Conservation (phyloP, 1,284 basidiomycete species). For the Trichosporon asahii region DNA sequence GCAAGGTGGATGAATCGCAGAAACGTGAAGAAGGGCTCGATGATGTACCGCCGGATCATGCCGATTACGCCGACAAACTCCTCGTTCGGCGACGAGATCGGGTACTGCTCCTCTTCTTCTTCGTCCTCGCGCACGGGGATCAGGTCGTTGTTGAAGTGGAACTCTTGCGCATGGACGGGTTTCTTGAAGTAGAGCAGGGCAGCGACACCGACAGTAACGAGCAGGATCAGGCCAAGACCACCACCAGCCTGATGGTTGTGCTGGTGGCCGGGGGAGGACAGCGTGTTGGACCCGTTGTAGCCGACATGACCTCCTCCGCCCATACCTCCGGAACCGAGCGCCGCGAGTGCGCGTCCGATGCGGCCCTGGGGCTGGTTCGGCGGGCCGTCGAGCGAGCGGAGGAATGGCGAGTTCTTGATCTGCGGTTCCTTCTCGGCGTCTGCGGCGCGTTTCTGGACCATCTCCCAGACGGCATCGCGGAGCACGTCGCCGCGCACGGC, state of each 20-base stretch:
- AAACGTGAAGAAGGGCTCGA: slow-evolving; percentile 83
- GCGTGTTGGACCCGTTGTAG: not conserved
- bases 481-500: slow-evolving; percentile 57
- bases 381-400: not conserved
- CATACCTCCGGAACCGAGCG: not conserved
- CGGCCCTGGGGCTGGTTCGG: not conserved
- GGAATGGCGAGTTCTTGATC: not conserved
- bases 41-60: slow-evolving; percentile 55
- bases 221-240: slow-evolving; percentile 29
- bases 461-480: slow-evolving; percentile 38
- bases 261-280: slow-evolving; percentile 9
- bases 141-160: slow-evolving; percentile 12
- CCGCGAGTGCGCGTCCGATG: not conserved
- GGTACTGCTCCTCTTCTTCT: not conserved
- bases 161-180: slow-evolving; percentile 33
- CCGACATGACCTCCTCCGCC: slow-evolving; percentile 23
- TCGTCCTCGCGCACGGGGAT: slow-evolving; percentile 25
- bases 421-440: not conserved
- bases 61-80: slow-evolving; percentile 19
- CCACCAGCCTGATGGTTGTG: slow-evolving; percentile 16
- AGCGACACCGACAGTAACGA: slow-evolving; percentile 32
- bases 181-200: slow-evolving; percentile 30
- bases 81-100: slow-evolving; percentile 27
- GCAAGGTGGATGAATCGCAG: slow-evolving; percentile 81
- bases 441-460: slow-evolving; percentile 30